Conservation (phyloP, 345 rosid genomes). For the Eucalyptus sp. region DNA sequence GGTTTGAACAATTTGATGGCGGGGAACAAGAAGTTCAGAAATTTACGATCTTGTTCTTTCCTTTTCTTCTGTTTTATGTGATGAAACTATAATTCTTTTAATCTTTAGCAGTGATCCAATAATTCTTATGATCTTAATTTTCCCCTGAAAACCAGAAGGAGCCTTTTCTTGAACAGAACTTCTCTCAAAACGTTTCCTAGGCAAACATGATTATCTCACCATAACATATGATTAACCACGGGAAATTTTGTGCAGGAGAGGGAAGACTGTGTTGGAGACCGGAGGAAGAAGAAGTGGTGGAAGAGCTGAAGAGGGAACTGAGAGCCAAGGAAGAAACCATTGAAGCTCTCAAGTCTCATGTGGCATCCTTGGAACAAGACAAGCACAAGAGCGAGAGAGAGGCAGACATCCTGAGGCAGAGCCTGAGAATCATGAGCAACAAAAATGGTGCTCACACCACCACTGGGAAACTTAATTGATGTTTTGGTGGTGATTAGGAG, state of each 20-base stretch:
- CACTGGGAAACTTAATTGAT: neutral
- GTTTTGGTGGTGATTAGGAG: neutral
- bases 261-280: conserved; percentile 29
- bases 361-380: conserved; percentile 34
- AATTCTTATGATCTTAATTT: neutral
- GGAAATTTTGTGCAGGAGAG: conserved; percentile 8
- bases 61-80: neutral
- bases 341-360: conserved; percentile 21
- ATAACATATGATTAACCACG: neutral
- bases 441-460: conserved; percentile 10
- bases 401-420: conserved; percentile 64
- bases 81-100: neutral
- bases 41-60: neutral
- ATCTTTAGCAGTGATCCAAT: neutral
- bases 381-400: conserved; percentile 37
- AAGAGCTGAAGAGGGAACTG: conserved; percentile 52
- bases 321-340: conserved; percentile 35
- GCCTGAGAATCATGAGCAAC: conserved; percentile 42
- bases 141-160: neutral
- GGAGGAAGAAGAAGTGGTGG: conserved; percentile 26
- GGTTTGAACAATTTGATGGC: neutral
- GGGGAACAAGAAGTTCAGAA: neutral
- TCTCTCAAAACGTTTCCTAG: neutral
- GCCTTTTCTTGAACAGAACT: neutral
- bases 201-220: neutral